Conservation (phyloP, 2,329 filamentous ascomycete genomes). For the Cercospora nicotianae region DNA sequence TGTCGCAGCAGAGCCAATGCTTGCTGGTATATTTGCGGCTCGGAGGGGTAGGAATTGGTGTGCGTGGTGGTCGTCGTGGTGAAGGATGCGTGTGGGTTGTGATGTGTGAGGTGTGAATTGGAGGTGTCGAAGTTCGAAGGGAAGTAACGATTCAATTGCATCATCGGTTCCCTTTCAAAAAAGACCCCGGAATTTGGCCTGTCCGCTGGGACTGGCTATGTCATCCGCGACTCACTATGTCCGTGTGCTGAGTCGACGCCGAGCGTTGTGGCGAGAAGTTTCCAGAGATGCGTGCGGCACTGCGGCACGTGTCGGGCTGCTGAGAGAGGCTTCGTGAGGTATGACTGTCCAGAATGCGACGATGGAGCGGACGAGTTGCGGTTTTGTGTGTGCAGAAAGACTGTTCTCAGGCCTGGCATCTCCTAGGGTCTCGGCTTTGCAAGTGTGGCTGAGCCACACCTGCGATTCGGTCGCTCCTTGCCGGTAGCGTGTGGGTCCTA, state of each 20-base stretch:
- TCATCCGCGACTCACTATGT: constrained; percentile 2
- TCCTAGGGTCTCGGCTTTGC: constrained; percentile 1
- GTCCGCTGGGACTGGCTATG: not conserved
- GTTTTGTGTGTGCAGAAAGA: constrained; percentile 3
- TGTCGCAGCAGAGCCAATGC: constrained; percentile 18
- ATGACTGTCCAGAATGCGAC: not conserved
- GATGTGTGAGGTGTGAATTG: constrained; percentile 2
- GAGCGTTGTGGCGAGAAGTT: constrained; percentile 5
- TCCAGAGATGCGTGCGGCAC: not conserved
- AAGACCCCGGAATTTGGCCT: constrained; percentile 5
- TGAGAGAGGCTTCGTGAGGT: not conserved
- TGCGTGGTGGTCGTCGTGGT: not conserved
- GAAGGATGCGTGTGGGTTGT: not conserved
- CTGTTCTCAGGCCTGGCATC: not conserved
- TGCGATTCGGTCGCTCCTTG: not conserved
- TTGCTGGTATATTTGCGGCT: constrained; percentile 15
- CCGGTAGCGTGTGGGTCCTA: not conserved
- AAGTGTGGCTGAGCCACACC: constrained; percentile 6
- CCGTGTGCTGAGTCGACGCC: constrained; percentile 6
- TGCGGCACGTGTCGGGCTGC: not conserved
- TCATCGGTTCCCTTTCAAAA: constrained; percentile 6
- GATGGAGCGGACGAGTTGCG: not conserved
- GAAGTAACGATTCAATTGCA: not conserved
- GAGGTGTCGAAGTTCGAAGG: constrained; percentile 9
- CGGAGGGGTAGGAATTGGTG: not conserved